Evolutionary conservation across 768 basidiomycete species (phyloP), one percentile per base, ranked within the genome.

Genomic region (Kwoniella dejecticola): DNA sequence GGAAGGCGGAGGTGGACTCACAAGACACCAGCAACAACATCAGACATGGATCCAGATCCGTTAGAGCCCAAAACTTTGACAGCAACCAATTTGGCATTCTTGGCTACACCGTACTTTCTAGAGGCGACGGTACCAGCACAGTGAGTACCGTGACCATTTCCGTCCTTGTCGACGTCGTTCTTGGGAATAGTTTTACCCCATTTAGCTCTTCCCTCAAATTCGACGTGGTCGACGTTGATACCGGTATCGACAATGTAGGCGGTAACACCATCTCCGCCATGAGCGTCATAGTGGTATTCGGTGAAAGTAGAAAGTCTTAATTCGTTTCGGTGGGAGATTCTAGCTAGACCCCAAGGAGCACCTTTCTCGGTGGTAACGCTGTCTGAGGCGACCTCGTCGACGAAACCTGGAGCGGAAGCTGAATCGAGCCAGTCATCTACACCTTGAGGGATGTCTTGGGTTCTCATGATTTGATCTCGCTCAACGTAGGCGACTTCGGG

Each of bases 101-200:
- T 98, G 52, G 96, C 93, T 45, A 99, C 92, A 80, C 96, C 96
- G 73, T 91, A 98, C 80, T 87, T 89, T 72, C 82, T 81, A 4
- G 90, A 92, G n/a, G 88, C 96, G 68, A 98, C 94, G 29, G 94
- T 99, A 55, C 94, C 94, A 46, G 94, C 93, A 69, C 91, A 94
- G 78, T 94, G 92, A 30, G 89, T 79, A 30, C 95, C 96, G 74
- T 99, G 96, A 64, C 96, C 96, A 79, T 98, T 97, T 58, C 86
- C 90, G 71, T 98, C 96, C 66, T 85, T 84, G 70, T 98, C 95
- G 3, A 83, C 83, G 67, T 95, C 93, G 70, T 88, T 86, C 71
- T 73, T 50, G 7, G 95, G 92, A 64, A 98, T 84, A 19, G 96
- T 98, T 83, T 87, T 89, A 46, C 95, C 96, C 96, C 96, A 98